Evolutionary conservation across 2,329 filamentous ascomycete species (phyloP), one percentile per base, ranked within the genome.

Genomic region (Fusarium sp.): DNA sequence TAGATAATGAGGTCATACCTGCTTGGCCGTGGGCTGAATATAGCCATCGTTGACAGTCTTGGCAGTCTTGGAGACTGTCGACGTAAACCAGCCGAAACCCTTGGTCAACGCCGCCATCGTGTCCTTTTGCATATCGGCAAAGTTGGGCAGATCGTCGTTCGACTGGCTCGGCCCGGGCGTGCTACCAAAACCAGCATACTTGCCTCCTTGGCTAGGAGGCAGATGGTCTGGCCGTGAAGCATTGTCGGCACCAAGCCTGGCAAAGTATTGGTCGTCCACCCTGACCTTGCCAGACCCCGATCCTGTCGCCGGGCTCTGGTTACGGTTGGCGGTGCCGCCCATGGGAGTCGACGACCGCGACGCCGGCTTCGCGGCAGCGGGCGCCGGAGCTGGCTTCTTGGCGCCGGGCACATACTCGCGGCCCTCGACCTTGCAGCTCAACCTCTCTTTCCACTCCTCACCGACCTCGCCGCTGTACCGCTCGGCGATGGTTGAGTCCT

Each of bases 11-110:
- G 37, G 9, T 10, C 76, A 70, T 87, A 95, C 93, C 90, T 95
- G 94, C 80, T 94, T 93, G 71, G 97, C 95, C 32, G 95, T 97
- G 11, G 97, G 97, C 84, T 97, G 95, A 63, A 99, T 94, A 84
- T 95, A 98, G 37, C 93, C 91, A 76, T 97, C 93, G 81, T 98
- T 97, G 27, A 98, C 93, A 17, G 91, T 94, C 87, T 97, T 97
- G 40, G 95, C 97, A 74, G 94, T 94, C 87, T 97, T 98, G 30
- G 91, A 92, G 47, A 98, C 95, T 14, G 94, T 95, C 37, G 91
- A 93, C 20, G 95, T 90, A 80, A 98, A 95, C 95, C 97, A 98
- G 10, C 96, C 96, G 79, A 98, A 97, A 0, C 96, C 94, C 84
- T 97, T 98, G 32, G 92, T 95, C 77, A 99, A 84, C 17, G 96